Evolutionary conservation across 805 yeast genomes (phyloP).

Genomic region (Candida michaelii): DNA sequence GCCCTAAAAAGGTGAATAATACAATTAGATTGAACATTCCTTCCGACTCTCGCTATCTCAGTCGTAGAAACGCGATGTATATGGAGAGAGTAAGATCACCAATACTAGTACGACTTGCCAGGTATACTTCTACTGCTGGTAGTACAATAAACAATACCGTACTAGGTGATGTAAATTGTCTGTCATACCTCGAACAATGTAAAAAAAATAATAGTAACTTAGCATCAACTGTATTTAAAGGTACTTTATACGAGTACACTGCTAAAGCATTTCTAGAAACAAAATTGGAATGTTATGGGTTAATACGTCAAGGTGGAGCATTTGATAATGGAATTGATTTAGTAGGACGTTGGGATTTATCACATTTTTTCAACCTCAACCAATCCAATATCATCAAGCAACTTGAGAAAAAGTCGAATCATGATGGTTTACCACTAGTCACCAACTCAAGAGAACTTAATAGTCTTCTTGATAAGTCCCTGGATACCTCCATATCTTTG

Average conservation of each 20-base stretch:
- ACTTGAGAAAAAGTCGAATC: not conserved
- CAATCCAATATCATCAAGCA: slow-evolving; percentile 7
- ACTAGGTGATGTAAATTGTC: too few species aligned
- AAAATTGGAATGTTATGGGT: slow-evolving; percentile 34
- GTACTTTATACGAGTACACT: slow-evolving; percentile 55
- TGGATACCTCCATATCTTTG: slow-evolving; percentile 19
- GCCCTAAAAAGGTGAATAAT: not conserved
- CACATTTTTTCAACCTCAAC: slow-evolving; percentile 20
- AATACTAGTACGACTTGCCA: too few species aligned
- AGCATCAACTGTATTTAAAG: slow-evolving; percentile 48
- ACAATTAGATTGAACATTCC: not conserved
- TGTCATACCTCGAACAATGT: slow-evolving; percentile 29
- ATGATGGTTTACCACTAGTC: slow-evolving; percentile 16
- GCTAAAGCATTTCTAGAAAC: slow-evolving; percentile 39
- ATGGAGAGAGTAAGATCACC: too few species aligned
- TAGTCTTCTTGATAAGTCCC: slow-evolving; percentile 8
- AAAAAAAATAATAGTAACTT: slow-evolving; percentile 19
- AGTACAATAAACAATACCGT: too few species aligned
- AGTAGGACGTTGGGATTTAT: slow-evolving; percentile 51
- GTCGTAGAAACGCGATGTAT: slow-evolving; percentile 5
- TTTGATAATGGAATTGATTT: slow-evolving; percentile 59
- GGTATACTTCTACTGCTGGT: too few species aligned
- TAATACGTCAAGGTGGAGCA: slow-evolving; percentile 53
- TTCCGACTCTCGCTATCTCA: too few species aligned
- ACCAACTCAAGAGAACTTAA: slow-evolving; percentile 19